Evolutionary conservation across 225 moss, liverwort and hornwort genomes (phyloP), one percentile per base, ranked within the genome.

Genomic region (Physcomitrium patens): DNA sequence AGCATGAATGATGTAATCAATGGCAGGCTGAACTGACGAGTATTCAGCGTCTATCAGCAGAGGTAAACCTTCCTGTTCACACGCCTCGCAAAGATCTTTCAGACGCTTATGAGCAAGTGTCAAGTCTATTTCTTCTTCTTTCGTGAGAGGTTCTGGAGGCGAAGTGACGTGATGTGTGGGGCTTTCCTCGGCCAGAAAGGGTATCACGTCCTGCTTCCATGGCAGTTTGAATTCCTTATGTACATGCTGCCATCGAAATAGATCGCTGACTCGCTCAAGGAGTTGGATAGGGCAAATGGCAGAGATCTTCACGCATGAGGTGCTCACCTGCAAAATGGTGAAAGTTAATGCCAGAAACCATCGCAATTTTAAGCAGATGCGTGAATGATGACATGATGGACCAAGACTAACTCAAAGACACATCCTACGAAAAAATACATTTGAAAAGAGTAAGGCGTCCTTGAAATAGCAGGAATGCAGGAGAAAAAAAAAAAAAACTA

Each of bases 21-120:
- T 88, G 62, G 94, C 94, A 52, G 97, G 93, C 78, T 99, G 97
- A 67, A 94, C 85, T 3, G 83, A 77, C 8, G 89, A 80, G 71
- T 94, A 89, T 72, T 99, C 97, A 13, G 97, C 97, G 65, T 99
- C 97, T 60, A 99, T 73, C 17, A 99, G 87, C 18, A 99, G 47
- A 56, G 97, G 94, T 43, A 93, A 44, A 69, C 86, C 78, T 71
- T 84, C 76, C 28, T 80, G 84, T 52, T 87, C 90, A 82, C 91
- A 91, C 22, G 82, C 75, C 76, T 89, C 73, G 74, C 92, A 93
- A 76, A 99, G 57, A 16, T 54, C 67, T 46, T 82, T 87, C 69
- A 94, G 73, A 41, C 97, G 94, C 37, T 82, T 84, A 68, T 91
- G 93, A 12, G 89, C 86, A 51, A 76, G 82, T 60, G 70, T 53